A percentile compares a stretch with the other conserved stretches of the same genome.
Evolutionary conservation across 2,329 filamentous ascomycete genomes (phyloP).

Genomic region (Juglanconis sp.): DNA sequence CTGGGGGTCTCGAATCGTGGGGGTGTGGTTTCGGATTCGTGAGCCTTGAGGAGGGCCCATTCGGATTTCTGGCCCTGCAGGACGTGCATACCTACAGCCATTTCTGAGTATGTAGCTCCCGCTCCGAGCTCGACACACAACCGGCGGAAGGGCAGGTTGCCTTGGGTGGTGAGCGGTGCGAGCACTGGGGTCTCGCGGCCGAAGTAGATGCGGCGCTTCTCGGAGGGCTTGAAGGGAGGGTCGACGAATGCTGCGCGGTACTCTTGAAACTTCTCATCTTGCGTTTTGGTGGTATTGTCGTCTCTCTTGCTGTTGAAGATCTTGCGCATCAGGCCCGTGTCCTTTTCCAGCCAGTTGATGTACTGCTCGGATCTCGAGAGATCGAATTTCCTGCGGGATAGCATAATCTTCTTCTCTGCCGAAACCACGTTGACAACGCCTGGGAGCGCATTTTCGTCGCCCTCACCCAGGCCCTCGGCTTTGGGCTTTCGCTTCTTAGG

Average conservation of each 20-base stretch:
- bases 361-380: conserved; percentile 75
- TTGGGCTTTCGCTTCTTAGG: conserved; percentile 25
- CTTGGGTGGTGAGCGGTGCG: conserved; percentile 94
- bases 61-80: conserved; percentile 87
- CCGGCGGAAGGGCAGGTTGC: conserved; percentile 89
- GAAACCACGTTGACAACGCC: conserved; percentile 75
- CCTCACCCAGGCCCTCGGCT: conserved; percentile 30
- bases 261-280: conserved; percentile 54
- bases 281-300: conserved; percentile 25
- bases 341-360: conserved; percentile 71
- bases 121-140: conserved; percentile 87
- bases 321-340: conserved; percentile 48
- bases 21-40: conserved; percentile 74
- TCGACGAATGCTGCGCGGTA: conserved; percentile 79
- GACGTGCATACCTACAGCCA: conserved; percentile 89
- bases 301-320: conserved; percentile 34
- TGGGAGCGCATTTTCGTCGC: conserved; percentile 50
- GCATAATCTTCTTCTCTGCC: conserved; percentile 66
- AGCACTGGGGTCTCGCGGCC: conserved; percentile 87
- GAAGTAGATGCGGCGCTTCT: conserved; percentile 93
- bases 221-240: conserved; percentile 81
- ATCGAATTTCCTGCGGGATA: conserved; percentile 68
- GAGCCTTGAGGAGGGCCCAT: conserved; percentile 92
- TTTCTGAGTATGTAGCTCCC: conserved; percentile 94
- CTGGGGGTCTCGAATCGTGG: conserved; percentile 61